Base-by-base conservation (phyloP, 148 eudicot genomes). In the Linanthus parryae region DNA sequence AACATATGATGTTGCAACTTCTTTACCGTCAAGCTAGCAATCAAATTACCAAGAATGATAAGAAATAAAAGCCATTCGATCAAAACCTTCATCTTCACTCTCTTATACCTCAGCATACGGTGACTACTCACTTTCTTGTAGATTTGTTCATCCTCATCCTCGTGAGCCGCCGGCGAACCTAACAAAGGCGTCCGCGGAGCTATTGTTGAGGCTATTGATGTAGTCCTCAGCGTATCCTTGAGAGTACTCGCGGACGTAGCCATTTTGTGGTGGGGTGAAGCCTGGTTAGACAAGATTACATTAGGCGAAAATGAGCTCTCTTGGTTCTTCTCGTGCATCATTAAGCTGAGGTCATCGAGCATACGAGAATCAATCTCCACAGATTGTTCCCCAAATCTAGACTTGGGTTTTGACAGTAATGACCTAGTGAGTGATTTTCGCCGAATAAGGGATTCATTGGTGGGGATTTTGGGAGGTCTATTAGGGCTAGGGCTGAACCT, bases 381-480 rank as follows among this genome's bases (percentile, higher is more conserved):
- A 15, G 90, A 66, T 27, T 72, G 92, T 65, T 88, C 96, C 8
- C 96, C 96, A 50, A 88, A 83, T 63, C 96, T 68, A 2, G 89
- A 78, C 34, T 78, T 82, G 52, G 83, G 78, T 63, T 73, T 74
- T 2, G 67, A 68, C 25, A 59, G 52, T 43, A 56, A 62, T 54
- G 62, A 62, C 52, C 65, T 71, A 26, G 55, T 39, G 0, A 72
- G 35, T 1, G 81, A 51, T 44, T 31, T 71, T 14, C 88, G 64
- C 10, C 76, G 60, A 2, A 50, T 61, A 8, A 78, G 64, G 21
- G 72, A 56, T 7, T 71, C 57, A 26, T 55, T 14, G 64, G 52
- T 48, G 37, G 95, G 83, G 71, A 68, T 52, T 53, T 52, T 66
- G 13, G 81, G 85, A 21, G 76, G 88, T 43, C 58, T 76, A 26